These are phyloP conservation scores for Colletotrichum karsti DNA, from an alignment of 2,329 filamentous ascomycete species.

Conservation along the genomic window DNA sequence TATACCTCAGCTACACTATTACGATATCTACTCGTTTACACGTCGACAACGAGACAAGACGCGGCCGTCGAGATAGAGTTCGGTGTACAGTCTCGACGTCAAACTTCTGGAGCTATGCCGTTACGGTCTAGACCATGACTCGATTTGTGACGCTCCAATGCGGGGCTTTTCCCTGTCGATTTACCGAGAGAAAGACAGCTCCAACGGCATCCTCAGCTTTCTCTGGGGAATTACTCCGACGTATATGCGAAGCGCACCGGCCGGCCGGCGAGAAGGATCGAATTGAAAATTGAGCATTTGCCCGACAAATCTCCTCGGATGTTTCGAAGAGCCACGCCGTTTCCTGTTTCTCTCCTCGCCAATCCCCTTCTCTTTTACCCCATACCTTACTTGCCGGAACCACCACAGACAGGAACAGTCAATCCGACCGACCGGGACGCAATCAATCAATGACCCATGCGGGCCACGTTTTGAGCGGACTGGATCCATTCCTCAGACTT, in stretches of 20 bases:
- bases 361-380: neutral
- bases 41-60: neutral
- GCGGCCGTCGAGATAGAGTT: neutral
- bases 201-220: neutral
- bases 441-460: neutral
- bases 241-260: slow-evolving; percentile 6
- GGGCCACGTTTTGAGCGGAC: neutral
- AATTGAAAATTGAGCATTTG: neutral
- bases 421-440: neutral
- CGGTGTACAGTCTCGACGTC: neutral
- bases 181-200: neutral
- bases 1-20: too few species aligned
- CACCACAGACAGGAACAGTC: neutral
- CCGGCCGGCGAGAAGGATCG: neutral
- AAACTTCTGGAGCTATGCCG: slow-evolving; percentile 3
- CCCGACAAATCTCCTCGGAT: slow-evolving; percentile 29
- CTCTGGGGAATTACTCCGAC: slow-evolving; percentile 12
- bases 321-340: neutral
- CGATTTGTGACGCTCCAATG: slow-evolving; percentile 6
- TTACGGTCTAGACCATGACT: slow-evolving; percentile 16
- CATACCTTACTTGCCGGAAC: neutral
- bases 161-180: slow-evolving; percentile 12
- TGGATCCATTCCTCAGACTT: neutral
- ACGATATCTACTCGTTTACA: neutral
- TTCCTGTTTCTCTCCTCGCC: neutral